Evolutionary conservation across 2,329 filamentous ascomycete genomes (phyloP).

Genomic region (Penicillium griseofulvum): DNA sequence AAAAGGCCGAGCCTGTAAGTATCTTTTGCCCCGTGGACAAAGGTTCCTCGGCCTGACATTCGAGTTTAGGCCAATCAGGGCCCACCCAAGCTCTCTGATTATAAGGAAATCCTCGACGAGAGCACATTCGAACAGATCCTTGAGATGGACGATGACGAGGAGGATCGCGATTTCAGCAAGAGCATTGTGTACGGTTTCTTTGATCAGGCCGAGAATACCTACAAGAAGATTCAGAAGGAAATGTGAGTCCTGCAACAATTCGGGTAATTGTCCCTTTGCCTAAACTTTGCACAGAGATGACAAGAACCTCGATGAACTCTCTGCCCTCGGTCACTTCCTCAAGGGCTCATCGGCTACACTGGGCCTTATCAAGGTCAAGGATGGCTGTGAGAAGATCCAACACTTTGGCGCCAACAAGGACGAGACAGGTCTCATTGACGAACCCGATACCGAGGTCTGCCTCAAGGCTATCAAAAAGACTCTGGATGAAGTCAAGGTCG

Average conservation of each 20-base stretch:
- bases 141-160: slow-evolving; percentile 93
- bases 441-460: slow-evolving; percentile 65
- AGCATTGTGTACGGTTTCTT: slow-evolving; percentile 92
- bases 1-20: slow-evolving; percentile 29
- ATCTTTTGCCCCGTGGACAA: not conserved
- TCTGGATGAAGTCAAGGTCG: slow-evolving; percentile 68
- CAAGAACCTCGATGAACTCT: slow-evolving; percentile 71
- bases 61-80: slow-evolving; percentile 44
- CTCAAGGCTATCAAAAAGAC: slow-evolving; percentile 68
- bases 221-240: slow-evolving; percentile 75
- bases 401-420: slow-evolving; percentile 83
- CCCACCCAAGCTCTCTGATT: slow-evolving; percentile 55
- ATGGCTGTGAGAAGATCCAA: slow-evolving; percentile 95
- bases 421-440: slow-evolving; percentile 65
- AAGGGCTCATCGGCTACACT: slow-evolving; percentile 96
- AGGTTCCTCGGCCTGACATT: not conserved
- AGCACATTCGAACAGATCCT: slow-evolving; percentile 89
- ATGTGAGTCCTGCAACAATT: slow-evolving; percentile 58
- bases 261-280: not conserved
- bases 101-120: slow-evolving; percentile 74
- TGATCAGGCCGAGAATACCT: slow-evolving; percentile 82
- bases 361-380: slow-evolving; percentile 84
- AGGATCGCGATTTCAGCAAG: slow-evolving; percentile 82
- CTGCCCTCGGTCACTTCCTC: slow-evolving; percentile 86
- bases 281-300: slow-evolving; percentile 52